Conservation (phyloP, 495 filamentous ascomycete species). For the Podospora anserina region DNA sequence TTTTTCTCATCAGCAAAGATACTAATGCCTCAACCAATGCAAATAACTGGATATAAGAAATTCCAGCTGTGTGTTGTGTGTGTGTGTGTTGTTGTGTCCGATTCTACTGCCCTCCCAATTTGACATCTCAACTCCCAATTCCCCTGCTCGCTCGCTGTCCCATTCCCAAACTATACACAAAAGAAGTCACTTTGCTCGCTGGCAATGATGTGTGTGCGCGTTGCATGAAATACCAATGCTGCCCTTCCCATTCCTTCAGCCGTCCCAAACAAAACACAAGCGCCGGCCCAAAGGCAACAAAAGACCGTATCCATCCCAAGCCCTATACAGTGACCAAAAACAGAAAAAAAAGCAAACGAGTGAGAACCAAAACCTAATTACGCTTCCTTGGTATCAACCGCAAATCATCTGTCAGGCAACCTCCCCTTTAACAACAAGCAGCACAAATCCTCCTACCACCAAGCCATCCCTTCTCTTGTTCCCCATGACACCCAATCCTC, state of each 20-base stretch:
- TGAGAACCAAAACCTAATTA: neutral
- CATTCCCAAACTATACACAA: neutral
- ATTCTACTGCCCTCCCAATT: neutral
- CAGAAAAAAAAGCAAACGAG: neutral
- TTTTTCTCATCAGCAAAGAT: neutral
- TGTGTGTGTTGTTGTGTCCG: neutral
- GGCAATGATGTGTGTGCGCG: neutral
- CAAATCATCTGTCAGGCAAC: neutral
- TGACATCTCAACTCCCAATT: neutral
- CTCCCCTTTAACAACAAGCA: neutral
- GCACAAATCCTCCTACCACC: neutral
- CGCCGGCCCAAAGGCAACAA: neutral
- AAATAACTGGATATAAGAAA: neutral
- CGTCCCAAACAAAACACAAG: neutral
- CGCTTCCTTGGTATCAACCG: neutral
- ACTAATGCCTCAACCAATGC: neutral
- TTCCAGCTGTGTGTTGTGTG: neutral
- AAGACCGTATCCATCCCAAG: neutral
- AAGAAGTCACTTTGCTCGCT: neutral
- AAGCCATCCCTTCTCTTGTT: neutral
- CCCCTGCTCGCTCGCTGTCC: neutral
- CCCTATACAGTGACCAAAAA: neutral
- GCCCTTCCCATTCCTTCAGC: neutral
- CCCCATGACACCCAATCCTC: constrained; percentile 6
- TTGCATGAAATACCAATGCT: neutral